These are phyloP conservation scores for Malassezia cuniculi DNA, from an alignment of 1,284 basidiomycete species.

Conservation along the genomic window DNA sequence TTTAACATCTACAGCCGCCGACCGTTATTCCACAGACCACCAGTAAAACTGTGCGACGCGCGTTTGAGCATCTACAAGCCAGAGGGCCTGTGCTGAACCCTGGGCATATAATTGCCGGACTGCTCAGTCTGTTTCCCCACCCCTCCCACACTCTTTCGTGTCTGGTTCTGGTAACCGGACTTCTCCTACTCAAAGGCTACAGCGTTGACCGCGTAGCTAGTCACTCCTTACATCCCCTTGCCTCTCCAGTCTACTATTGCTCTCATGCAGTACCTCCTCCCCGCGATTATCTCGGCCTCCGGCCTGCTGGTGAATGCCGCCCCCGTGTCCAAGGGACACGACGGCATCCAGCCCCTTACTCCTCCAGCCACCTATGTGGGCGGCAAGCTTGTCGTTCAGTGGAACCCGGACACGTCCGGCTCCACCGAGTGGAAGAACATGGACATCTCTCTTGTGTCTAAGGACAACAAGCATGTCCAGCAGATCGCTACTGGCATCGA, in stretches of 20 bases:
- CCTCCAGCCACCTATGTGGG: constrained; percentile 9
- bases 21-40: too few species aligned
- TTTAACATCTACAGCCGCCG: too few species aligned
- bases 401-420: constrained; percentile 11
- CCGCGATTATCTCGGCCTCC: constrained; percentile 10
- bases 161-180: constrained; percentile 15
- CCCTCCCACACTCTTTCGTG: neutral
- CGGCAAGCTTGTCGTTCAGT: constrained; percentile 4
- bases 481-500: constrained; percentile 9
- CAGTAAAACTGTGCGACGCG: too few species aligned
- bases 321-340: constrained; percentile 2
- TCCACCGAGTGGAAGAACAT: constrained; percentile 14
- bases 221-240: neutral
- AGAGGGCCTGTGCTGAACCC: too few species aligned
- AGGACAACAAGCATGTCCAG: constrained; percentile 4
- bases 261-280: constrained; percentile 15
- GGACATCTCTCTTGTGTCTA: constrained; percentile 10
- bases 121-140: neutral
- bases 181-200: neutral
- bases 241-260: neutral
- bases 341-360: constrained; percentile 7
- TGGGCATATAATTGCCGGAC: too few species aligned
- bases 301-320: constrained; percentile 12
- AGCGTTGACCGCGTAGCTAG: constrained; percentile 14
- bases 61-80: neutral